Evolutionary conservation across 1,284 basidiomycete species (phyloP).

Genomic region (Sanghuangporus baumii): DNA sequence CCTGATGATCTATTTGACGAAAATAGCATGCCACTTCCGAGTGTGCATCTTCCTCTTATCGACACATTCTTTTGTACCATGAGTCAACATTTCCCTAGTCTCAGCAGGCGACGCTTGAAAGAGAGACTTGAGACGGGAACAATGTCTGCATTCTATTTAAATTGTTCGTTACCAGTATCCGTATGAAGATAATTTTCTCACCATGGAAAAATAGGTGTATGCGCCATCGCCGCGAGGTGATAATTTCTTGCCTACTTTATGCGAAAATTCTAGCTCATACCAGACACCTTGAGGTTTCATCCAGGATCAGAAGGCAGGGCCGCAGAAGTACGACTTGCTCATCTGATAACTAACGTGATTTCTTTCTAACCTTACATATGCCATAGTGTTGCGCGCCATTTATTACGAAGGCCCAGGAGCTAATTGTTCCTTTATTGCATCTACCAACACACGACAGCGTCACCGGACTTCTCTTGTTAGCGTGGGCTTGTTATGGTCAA

Average conservation of each 20-base stretch:
- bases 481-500: slow-evolving; percentile 36
- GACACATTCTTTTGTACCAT: slow-evolving; percentile 32
- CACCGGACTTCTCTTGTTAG: slow-evolving; percentile 32
- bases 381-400: slow-evolving; percentile 32
- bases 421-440: slow-evolving; percentile 34
- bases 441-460: slow-evolving; percentile 34
- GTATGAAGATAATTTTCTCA: slow-evolving; percentile 30
- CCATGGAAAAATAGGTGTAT: slow-evolving; percentile 24
- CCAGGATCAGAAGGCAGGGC: neutral
- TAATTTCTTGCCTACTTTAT: neutral
- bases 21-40: slow-evolving; percentile 30
- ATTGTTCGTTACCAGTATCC: slow-evolving; percentile 16
- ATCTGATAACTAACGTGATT: neutral
- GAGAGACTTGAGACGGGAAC: slow-evolving; percentile 33
- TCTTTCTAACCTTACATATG: neutral
- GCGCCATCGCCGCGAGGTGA: slow-evolving; percentile 30
- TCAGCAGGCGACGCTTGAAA: slow-evolving; percentile 29
- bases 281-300: slow-evolving; percentile 2
- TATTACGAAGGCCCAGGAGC: slow-evolving; percentile 37
- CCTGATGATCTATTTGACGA: slow-evolving; percentile 30
- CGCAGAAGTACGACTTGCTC: neutral
- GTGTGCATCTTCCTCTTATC: slow-evolving; percentile 31
- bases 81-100: slow-evolving; percentile 33
- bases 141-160: slow-evolving; percentile 35
- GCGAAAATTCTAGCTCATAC: neutral